phyloP scores from a whole-genome alignment of 345 rosid species.

The Lumnitzera littorea region DNA sequence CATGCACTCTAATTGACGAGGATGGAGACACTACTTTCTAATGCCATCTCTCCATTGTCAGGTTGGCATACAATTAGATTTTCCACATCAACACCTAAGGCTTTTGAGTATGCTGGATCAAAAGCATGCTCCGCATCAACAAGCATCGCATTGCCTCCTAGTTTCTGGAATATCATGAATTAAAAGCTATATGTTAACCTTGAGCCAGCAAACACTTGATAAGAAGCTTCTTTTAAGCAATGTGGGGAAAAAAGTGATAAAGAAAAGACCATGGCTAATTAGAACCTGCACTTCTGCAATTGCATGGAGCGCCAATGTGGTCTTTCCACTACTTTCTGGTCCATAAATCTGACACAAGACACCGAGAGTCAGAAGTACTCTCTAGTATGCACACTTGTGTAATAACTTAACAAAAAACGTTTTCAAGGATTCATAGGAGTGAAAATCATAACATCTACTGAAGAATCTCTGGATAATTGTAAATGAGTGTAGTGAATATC shows the following conservation, averaged over 20 bases:
- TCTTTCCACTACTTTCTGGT: conserved; percentile 96
- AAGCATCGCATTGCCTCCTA: conserved; percentile 97
- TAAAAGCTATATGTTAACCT: conserved; percentile 7
- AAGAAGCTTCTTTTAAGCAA: conserved; percentile 5
- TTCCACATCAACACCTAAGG: conserved; percentile 88
- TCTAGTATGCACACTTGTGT: too few relatives aligned
- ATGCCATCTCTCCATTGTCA: conserved; percentile 91
- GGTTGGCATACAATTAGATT: conserved; percentile 91
- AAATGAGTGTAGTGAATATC: too few relatives aligned
- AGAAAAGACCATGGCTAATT: conserved; percentile 1
- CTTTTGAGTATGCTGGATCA: conserved; percentile 93
- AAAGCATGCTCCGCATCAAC: conserved; percentile 99
- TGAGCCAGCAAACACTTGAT: not conserved
- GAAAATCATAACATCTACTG: too few relatives aligned
- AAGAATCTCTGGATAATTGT: too few relatives aligned
- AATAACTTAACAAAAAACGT: too few relatives aligned
- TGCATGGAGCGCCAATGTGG: conserved; percentile 95
- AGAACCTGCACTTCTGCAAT: conserved; percentile 95
- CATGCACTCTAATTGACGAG: not conserved
- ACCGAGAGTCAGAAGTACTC: not conserved
- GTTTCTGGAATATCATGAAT: conserved; percentile 47
- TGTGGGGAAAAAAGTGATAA: conserved; percentile 6
- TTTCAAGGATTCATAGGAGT: too few relatives aligned
- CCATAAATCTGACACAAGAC: conserved; percentile 65
- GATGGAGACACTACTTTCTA: conserved; percentile 54